Base-by-base conservation (phyloP, 2,329 filamentous ascomycete genomes). In the Hymenoscyphus linearis region DNA sequence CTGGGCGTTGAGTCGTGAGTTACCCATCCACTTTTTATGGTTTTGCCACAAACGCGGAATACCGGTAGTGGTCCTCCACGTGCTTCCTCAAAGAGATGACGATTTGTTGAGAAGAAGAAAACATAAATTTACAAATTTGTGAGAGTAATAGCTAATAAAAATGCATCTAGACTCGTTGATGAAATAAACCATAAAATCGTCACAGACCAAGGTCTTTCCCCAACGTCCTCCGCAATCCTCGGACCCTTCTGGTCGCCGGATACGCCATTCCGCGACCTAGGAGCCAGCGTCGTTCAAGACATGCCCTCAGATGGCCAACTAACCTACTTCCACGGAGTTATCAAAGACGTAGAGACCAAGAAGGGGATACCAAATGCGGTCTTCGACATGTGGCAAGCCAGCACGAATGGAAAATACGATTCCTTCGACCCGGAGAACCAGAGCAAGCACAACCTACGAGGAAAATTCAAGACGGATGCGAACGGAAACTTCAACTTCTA, bases 201-300 rank as follows among this genome's bases (percentile, higher is more conserved):
- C 54, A 64, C 64, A 47, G 69, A 70, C 10, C 44, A 60, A 34
- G 64, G 63, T 59, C 25, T 61, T 22, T 54, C 31, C 16, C 65
- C 68, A 18, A 71, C 67, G 5, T 69, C 89, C 2, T 89, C 89
- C 3, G 44, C 91, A 47, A 91, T 96, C 66, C 82, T 96, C 0
- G 91, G 91, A 0, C 91, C 91, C 1, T 96, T 96, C 18, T 50
- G 44, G 44, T 83, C 90, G 5, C 81, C 85, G 52, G 82, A 92
- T 67, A 85, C 90, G 0, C 90, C 91, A 4, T 76, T 82, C 61
- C 82, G 87, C 54, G 76, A 84, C n/a, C 89, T 89, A 70, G 91
- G 89, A 56, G 82, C 80, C 53, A 86, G 79, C 68, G 90, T 95
- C 64, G 79, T 86, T 22, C 72, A 75, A 67, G 44, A 50, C 18